Base-by-base conservation (phyloP, 768 basidiomycete genomes). In the Trametes cubensis region DNA sequence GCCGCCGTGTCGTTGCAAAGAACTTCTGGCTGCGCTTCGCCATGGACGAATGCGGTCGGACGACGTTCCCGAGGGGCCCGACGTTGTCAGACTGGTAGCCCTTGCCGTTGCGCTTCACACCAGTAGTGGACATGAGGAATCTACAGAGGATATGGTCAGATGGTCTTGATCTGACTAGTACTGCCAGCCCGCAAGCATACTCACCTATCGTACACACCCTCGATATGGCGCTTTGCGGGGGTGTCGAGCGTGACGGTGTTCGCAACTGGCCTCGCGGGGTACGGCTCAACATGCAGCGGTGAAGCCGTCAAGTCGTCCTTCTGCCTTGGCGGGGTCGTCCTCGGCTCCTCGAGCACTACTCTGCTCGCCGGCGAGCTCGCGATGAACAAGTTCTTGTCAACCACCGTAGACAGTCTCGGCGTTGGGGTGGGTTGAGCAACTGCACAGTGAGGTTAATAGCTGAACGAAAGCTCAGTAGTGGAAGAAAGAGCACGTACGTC, bases 91-190 rank as follows among this genome's bases (percentile, higher is more conserved):
- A 92, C 73, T 93, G 89, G 67, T 93, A 92, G 7, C 92, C 91
- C 68, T 84, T 86, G 4, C 92, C 92, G 8, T 89, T 75, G 28
- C 90, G 88, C 69, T 87, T 92, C 42, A 94, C 90, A 26, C 88
- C 88, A 2, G 86, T 83, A 1, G 89, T 90, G 13, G 90, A 87
- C 88, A 92, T 89, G 28, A 93, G 78, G 77, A 92, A 88, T 44
- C 70, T 70, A 21, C 13, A 38, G 2, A 8, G 2, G 42, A 30
- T 18, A 2, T 15, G 20, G 7, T 34, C n/a, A 61, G 53, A n/a
- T 13, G 11, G 38, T 48, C 4, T 10, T 20, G n/a, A 14, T n/a
- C 34, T 11, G 14, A 17, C 50, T 30, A 14, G 23, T 62, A 21
- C 8, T 20, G 23, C 7, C 26, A 28, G 28, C 7, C 4, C 28